phyloP scores from a whole-genome alignment of 1,284 basidiomycete genomes.

The Apiotrichum mycotoxinovorans region DNA sequence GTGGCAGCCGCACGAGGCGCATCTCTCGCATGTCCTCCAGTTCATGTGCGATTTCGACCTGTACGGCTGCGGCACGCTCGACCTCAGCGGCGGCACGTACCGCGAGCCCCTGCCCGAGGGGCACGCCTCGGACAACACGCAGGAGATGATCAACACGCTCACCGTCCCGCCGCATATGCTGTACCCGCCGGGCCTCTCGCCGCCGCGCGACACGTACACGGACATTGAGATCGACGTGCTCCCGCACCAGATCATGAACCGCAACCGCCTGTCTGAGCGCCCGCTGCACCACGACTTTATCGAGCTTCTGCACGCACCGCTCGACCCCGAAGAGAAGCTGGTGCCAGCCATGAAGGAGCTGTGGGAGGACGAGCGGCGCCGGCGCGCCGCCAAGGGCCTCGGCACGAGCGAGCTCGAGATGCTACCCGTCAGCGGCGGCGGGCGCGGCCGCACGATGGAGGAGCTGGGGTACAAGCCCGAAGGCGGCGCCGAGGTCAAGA shows the following conservation, averaged over 20 bases:
- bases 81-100: conserved; percentile 57
- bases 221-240: conserved; percentile 79
- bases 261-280: conserved; percentile 63
- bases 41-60: conserved; percentile 95
- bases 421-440: conserved; percentile 45
- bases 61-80: conserved; percentile 88
- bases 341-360: conserved; percentile 85
- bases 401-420: conserved; percentile 36
- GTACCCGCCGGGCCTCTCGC: conserved; percentile 52
- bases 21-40: conserved; percentile 83
- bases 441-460: conserved; percentile 38
- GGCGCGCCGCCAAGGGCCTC: conserved; percentile 61
- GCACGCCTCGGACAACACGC: neutral
- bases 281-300: conserved; percentile 70
- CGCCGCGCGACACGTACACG: conserved; percentile 63
- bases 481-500: conserved; percentile 26
- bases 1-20: conserved; percentile 81
- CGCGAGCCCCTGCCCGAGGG: conserved; percentile 52
- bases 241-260: conserved; percentile 81
- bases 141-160: conserved; percentile 22
- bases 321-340: conserved; percentile 65
- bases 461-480: conserved; percentile 41
- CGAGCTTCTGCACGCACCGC: conserved; percentile 56
- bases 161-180: conserved; percentile 37
- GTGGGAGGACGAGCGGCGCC: conserved; percentile 86